These are phyloP conservation scores for Coriaria nepalensis DNA, from an alignment of 306 rosid genomes.

Conservation along the genomic window DNA sequence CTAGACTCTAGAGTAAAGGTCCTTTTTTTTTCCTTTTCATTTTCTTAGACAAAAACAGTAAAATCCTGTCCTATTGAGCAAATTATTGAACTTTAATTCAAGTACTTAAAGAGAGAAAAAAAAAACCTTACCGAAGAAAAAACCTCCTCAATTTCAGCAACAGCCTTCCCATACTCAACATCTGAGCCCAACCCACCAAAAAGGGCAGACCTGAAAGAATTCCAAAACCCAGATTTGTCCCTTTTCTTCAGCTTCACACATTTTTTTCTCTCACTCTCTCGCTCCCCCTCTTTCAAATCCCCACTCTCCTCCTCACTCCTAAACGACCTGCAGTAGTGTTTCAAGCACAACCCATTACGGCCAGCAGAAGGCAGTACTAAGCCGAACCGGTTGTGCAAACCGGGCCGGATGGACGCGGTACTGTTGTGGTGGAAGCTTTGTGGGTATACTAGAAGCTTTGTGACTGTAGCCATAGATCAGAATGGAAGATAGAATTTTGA, in stretches of 20 bases:
- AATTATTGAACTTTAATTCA: neutral
- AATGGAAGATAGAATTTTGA: too few species aligned
- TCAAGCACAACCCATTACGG: conserved; percentile 27
- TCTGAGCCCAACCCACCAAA: conserved; percentile 35
- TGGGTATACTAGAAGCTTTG: conserved; percentile 43
- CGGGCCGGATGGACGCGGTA: conserved; percentile 25
- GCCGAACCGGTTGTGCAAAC: conserved; percentile 16
- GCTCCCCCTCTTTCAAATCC: conserved; percentile 29
- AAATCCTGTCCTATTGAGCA: neutral
- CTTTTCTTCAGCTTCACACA: conserved; percentile 26
- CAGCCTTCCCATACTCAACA: conserved; percentile 45
- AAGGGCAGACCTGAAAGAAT: conserved; percentile 30
- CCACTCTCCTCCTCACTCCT: conserved; percentile 37
- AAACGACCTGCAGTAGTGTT: conserved; percentile 47
- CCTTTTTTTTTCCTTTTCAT: too few species aligned
- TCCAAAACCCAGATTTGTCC: conserved; percentile 42
- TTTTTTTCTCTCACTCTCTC: conserved; percentile 15
- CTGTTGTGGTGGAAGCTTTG: conserved; percentile 25
- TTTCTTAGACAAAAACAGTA: neutral
- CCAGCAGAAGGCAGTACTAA: conserved; percentile 19
- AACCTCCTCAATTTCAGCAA: conserved; percentile 56
- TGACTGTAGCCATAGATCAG: conserved; percentile 33
- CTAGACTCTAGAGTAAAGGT: too few species aligned
- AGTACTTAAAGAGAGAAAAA: neutral
- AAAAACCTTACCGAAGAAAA: conserved; percentile 46